These are phyloP conservation scores for Tuber borchii DNA, from an alignment of 495 filamentous ascomycete species.

Conservation along the genomic window DNA sequence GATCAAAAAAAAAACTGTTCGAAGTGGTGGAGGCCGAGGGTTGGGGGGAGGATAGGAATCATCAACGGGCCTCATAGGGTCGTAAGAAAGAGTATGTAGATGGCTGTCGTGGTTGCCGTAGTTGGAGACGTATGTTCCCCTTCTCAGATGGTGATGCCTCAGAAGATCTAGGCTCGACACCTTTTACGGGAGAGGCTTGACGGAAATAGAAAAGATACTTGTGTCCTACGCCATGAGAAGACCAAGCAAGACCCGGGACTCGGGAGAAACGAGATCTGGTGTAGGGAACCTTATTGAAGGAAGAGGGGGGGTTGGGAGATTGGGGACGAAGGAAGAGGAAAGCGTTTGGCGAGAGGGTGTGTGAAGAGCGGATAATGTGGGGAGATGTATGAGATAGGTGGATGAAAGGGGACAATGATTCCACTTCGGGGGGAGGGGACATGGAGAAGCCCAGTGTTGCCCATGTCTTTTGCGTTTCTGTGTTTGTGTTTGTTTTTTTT, in stretches of 20 bases:
- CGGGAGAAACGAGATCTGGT: slow-evolving; percentile 27
- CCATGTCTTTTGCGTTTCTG: slow-evolving; percentile 13
- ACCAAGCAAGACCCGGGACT: slow-evolving; percentile 27
- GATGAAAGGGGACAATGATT: slow-evolving; percentile 17
- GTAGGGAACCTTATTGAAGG: slow-evolving; percentile 12
- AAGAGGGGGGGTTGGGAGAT: slow-evolving; percentile 7
- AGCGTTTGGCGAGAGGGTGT: neutral
- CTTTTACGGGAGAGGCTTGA: neutral
- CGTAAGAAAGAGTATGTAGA: neutral
- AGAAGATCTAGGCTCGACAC: neutral
- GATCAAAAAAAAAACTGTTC: neutral
- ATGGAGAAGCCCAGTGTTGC: neutral
- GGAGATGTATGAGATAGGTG: slow-evolving; percentile 13
- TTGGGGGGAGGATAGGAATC: neutral
- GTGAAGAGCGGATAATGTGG: neutral
- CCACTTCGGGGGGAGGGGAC: slow-evolving; percentile 20
- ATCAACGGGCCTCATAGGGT: neutral
- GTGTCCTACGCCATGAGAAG: slow-evolving; percentile 35
- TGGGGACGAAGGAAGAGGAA: slow-evolving; percentile 12
- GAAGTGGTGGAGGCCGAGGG: neutral
- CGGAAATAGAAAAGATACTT: neutral
- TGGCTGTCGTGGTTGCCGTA: neutral
- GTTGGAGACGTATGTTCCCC: neutral
- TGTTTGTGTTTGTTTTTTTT: slow-evolving; percentile 40
- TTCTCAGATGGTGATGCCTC: neutral